Conservation (phyloP, 331 rosid genomes). For the Cydonia oblonga region DNA sequence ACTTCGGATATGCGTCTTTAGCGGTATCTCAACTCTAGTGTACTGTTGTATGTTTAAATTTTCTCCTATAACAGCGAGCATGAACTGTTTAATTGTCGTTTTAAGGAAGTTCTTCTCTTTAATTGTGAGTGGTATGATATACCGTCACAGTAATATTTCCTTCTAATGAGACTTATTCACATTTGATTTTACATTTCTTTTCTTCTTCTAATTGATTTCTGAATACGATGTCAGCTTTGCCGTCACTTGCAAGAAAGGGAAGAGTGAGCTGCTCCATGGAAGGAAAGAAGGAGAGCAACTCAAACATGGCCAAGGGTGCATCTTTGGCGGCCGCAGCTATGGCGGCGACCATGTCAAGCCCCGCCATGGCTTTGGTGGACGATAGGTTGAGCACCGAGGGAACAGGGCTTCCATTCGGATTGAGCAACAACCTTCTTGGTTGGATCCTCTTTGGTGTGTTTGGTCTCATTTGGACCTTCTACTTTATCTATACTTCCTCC, state of each 20-base stretch:
- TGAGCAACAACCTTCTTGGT: constrained; percentile 85
- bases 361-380: constrained; percentile 91
- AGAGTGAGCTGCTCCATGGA: constrained; percentile 69
- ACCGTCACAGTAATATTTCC: too few species aligned
- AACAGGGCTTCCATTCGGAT: constrained; percentile 93
- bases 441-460: constrained; percentile 79
- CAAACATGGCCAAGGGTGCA: constrained; percentile 56
- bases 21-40: neutral
- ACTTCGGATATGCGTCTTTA: too few species aligned
- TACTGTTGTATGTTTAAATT: too few species aligned
- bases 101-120: neutral
- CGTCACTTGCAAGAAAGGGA: constrained; percentile 57
- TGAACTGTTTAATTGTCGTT: too few species aligned
- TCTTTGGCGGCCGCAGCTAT: constrained; percentile 42
- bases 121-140: too few species aligned
- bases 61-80: too few species aligned
- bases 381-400: constrained; percentile 92
- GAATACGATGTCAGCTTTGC: constrained; percentile 67
- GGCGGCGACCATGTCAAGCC: constrained; percentile 52
- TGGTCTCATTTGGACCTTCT: constrained; percentile 65
- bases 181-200: neutral
- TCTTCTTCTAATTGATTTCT: neutral
- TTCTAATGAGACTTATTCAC: too few species aligned
- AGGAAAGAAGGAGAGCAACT: constrained; percentile 12
- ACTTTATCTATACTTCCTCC: constrained; percentile 37